These are phyloP conservation scores for Linum lewisii DNA, from an alignment of 345 rosid species.

Conservation along the genomic window DNA sequence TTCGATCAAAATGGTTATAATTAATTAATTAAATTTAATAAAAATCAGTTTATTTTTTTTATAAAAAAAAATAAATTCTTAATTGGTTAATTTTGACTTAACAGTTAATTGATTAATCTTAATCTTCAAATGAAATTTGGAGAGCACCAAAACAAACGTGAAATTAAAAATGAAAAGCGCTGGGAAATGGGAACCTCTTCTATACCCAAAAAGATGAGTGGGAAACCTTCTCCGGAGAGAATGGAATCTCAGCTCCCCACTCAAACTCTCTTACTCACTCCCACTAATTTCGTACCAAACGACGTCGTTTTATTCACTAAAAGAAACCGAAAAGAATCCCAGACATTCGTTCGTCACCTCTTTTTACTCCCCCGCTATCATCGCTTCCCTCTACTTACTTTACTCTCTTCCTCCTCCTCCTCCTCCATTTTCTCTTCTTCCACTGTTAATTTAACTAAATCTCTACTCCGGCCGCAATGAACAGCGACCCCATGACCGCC, in stretches of 20 bases:
- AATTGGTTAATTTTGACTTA: too few species aligned
- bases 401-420: not conserved
- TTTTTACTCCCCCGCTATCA: not conserved
- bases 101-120: too few species aligned
- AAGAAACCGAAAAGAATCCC: not conserved
- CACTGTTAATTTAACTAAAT: not conserved
- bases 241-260: not conserved
- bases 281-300: not conserved
- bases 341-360: not conserved
- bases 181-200: too few species aligned
- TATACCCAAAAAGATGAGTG: not conserved
- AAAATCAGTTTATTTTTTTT: too few species aligned
- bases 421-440: not conserved
- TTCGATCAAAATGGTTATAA: too few species aligned
- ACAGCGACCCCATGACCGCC: constrained; percentile 14
- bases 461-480: not conserved
- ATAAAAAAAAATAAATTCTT: too few species aligned
- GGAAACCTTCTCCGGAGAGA: not conserved
- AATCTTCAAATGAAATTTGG: too few species aligned
- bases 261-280: not conserved
- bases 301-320: not conserved
- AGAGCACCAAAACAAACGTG: too few species aligned
- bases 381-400: not conserved
- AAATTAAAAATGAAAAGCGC: too few species aligned
- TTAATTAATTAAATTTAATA: too few species aligned